Conservation (phyloP, 257 asterid species). For the Solanum gracilifrons region DNA sequence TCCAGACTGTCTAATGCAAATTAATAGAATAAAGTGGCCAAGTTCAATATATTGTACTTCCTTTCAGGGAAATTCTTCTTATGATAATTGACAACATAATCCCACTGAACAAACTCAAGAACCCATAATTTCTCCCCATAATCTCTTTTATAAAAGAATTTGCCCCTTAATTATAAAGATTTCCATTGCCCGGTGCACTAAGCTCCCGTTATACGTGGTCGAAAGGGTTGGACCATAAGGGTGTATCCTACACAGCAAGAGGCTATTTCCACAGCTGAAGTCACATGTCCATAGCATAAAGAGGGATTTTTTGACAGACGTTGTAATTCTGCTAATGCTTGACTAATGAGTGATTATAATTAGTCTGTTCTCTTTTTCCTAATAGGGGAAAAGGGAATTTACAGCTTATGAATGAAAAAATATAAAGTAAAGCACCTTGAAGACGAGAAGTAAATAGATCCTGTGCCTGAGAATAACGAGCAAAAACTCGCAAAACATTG, state of each 20-base stretch:
- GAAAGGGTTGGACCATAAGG: neutral
- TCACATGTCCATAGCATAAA: neutral
- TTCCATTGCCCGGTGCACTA: neutral
- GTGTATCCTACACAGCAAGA: neutral
- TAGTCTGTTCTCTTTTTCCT: neutral
- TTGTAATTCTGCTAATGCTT: neutral
- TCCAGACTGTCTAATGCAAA: neutral
- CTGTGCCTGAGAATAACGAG: constrained; percentile 71
- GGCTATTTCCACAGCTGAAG: neutral
- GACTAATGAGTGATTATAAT: neutral
- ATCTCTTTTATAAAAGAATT: neutral
- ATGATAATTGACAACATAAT: neutral
- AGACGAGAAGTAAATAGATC: constrained; percentile 70
- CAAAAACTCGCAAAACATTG: constrained; percentile 19
- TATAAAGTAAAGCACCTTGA: constrained; percentile 40
- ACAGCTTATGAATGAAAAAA: neutral
- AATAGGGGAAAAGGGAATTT: neutral
- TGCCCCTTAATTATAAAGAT: neutral
- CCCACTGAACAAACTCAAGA: neutral
- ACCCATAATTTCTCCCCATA: neutral
- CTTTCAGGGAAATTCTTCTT: neutral
- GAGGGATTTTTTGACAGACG: neutral
- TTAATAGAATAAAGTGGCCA: neutral
- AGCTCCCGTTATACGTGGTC: neutral
- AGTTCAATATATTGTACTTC: neutral